Evolutionary conservation across 129 eudicot genomes (phyloP), one percentile per base, ranked within the genome.

Genomic region (Arctium lappa): DNA sequence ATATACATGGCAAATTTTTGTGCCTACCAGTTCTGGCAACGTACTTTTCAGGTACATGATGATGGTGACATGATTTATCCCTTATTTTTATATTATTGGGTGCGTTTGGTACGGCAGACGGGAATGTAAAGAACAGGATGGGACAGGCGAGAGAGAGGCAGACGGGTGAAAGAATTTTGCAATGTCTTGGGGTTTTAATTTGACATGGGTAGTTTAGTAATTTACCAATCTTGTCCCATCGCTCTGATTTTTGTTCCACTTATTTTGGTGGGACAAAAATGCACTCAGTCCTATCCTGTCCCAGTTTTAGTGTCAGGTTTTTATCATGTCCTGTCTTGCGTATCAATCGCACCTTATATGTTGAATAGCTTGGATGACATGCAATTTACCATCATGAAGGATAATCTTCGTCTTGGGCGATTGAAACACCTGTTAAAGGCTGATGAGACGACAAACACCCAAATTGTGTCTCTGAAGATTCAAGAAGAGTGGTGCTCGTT

Each of bases 21-120:
- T 63, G 99, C 97, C 65, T 95, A 80, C 86, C 91, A 88, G 82
- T 95, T 95, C 83, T 95, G 97, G 99, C 94, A 95, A 84, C 93
- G 86, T 13, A 79, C 78, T 42, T 93, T 82, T 82, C 89, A 88
- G 97, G 99, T 91, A 84, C 33, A 81, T 63, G 15, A 81, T 63
- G 15, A 3, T 37, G 18, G 31, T 60, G 12, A 76, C 42, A 72
- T 82, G 75, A 36, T 53, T 75, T 36, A 16, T 50, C 16, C 13
- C 38, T 53, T 33, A n/a, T 27, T 70, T 3, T 78, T 56, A 15
- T 6, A 1, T 16, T 34, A 66, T 72, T 12, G 18, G 65, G 65
- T 53, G 65, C 7, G 65, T 53, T 53, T 53, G 65, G 63, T 50
- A 46, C 63, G 6, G 12, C 12, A 44, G 13, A 44, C 10, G 12